Evolutionary conservation across 177 flowering plant species (phyloP).

Genomic region (Vitis hybrid): DNA sequence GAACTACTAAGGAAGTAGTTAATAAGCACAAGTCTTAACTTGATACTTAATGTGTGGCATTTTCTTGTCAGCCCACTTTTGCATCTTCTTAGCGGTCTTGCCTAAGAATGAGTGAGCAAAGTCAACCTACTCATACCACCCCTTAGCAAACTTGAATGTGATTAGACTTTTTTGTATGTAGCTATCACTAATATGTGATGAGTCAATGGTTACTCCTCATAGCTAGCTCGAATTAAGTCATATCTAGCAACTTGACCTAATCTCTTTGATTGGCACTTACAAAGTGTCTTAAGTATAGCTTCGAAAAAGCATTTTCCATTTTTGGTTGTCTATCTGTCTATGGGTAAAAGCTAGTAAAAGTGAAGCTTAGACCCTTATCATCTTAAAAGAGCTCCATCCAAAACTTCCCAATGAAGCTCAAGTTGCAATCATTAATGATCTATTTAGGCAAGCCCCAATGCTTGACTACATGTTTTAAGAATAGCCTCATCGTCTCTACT

Average conservation of each 20-base stretch:
- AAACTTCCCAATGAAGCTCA: constrained; percentile 8
- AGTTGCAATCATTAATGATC: constrained; percentile 11
- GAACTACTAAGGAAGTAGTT: neutral
- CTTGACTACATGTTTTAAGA: constrained; percentile 9
- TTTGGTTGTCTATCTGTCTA: constrained; percentile 14
- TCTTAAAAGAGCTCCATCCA: constrained; percentile 5
- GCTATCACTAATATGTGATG: neutral
- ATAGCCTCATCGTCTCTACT: constrained; percentile 1
- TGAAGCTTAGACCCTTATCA: neutral
- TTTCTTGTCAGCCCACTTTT: constrained; percentile 8
- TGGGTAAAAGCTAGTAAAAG: constrained; percentile 17
- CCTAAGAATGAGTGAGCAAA: neutral
- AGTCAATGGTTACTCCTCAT: constrained; percentile 6
- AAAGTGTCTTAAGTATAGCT: constrained; percentile 11
- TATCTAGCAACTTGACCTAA: constrained; percentile 5
- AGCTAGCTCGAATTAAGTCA: no score
- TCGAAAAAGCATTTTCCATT: constrained; percentile 2
- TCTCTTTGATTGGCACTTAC: constrained; percentile 3
- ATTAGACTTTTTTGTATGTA: neutral
- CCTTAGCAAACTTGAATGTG: neutral
- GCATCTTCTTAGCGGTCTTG: neutral
- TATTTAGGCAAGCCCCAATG: constrained; percentile 9
- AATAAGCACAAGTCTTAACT: constrained; percentile 5
- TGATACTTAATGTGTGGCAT: neutral
- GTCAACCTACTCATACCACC: neutral